phyloP scores from a whole-genome alignment of 1,284 basidiomycete genomes.

The Somion occarium region DNA sequence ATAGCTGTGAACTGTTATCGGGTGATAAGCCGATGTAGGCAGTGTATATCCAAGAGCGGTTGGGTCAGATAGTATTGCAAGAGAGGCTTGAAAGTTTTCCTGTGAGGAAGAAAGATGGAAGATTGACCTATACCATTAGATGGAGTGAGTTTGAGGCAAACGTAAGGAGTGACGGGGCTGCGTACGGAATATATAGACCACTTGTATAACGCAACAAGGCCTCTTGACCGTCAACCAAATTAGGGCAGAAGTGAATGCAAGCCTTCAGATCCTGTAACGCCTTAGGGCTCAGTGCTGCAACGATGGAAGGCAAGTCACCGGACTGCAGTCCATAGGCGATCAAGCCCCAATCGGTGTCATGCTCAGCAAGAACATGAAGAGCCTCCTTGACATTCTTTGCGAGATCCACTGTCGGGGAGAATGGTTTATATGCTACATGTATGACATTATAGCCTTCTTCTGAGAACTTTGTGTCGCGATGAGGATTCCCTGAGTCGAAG shows the following conservation, averaged over 20 bases:
- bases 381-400: constrained; percentile 11
- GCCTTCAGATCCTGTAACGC: constrained; percentile 24
- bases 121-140: constrained; percentile 25
- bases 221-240: constrained; percentile 19
- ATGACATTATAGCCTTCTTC: constrained; percentile 41
- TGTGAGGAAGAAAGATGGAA: constrained; percentile 38
- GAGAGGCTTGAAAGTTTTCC: constrained; percentile 31
- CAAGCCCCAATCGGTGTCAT: constrained; percentile 29
- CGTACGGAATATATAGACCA: constrained; percentile 29
- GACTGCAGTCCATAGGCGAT: constrained; percentile 34
- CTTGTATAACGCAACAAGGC: constrained; percentile 26
- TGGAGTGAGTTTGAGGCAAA: too few species aligned
- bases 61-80: constrained; percentile 26
- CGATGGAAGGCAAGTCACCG: constrained; percentile 20
- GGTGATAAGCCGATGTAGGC: constrained; percentile 25
- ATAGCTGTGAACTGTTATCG: constrained; percentile 33
- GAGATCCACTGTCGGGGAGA: constrained; percentile 6
- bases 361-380: constrained; percentile 12
- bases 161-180: too few species aligned
- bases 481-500: constrained; percentile 3
- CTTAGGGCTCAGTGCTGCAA: constrained; percentile 12
- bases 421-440: constrained; percentile 28
- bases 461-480: constrained; percentile 28
- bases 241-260: constrained; percentile 36
- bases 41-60: constrained; percentile 22